Conservation (phyloP, 768 basidiomycete species). For the Leccinum sublutescens region DNA sequence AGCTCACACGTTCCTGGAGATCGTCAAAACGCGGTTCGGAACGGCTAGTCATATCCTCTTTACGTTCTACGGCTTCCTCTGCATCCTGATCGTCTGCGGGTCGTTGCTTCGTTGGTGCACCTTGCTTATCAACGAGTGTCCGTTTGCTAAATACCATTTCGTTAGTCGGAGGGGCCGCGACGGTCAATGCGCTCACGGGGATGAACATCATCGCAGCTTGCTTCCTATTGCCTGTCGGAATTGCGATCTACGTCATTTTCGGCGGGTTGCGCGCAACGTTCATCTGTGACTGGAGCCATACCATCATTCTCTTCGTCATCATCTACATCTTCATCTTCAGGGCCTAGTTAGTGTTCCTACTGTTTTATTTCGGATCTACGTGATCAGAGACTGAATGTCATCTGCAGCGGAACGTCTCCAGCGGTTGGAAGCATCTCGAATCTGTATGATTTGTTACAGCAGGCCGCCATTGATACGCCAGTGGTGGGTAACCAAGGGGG, state of each 20-base stretch:
- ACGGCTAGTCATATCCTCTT: slow-evolving; percentile 47
- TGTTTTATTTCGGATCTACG: neutral
- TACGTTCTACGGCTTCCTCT: slow-evolving; percentile 51
- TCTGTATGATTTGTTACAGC: slow-evolving; percentile 46
- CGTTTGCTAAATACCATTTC: neutral
- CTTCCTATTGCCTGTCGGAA: slow-evolving; percentile 45
- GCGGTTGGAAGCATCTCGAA: slow-evolving; percentile 39
- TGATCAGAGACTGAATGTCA: neutral
- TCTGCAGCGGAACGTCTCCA: slow-evolving; percentile 36
- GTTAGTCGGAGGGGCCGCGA: slow-evolving; percentile 45
- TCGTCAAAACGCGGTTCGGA: slow-evolving; percentile 50
- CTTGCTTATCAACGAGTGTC: neutral
- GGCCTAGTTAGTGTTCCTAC: slow-evolving; percentile 26
- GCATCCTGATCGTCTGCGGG: slow-evolving; percentile 50
- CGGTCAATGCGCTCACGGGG: slow-evolving; percentile 44
- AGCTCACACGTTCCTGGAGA: slow-evolving; percentile 59
- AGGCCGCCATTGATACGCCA: slow-evolving; percentile 44
- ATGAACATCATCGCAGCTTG: slow-evolving; percentile 45
- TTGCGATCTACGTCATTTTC: slow-evolving; percentile 42
- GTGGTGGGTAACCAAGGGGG: slow-evolving; percentile 50
- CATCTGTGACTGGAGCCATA: slow-evolving; percentile 45
- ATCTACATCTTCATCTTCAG: slow-evolving; percentile 37
- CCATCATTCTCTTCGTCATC: slow-evolving; percentile 43
- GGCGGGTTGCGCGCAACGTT: slow-evolving; percentile 47
- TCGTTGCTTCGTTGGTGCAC: slow-evolving; percentile 43